Base-by-base conservation (phyloP, 1,139 yeast genomes). In the Komagataea norvegica region DNA sequence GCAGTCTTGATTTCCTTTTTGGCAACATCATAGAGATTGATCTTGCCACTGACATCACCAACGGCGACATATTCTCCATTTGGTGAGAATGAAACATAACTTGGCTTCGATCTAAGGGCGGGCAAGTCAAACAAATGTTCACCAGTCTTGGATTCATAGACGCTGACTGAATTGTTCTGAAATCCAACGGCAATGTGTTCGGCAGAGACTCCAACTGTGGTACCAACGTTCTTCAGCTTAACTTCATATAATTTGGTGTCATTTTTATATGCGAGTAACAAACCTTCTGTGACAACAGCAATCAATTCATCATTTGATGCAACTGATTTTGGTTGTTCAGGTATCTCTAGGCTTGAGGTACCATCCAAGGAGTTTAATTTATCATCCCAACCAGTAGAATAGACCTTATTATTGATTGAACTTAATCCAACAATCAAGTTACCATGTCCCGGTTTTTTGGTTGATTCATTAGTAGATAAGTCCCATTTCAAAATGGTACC, bases 331-430 rank as follows among this genome's bases (percentile, higher is more conserved):
- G 96, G 96, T 61, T 88, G 96, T 4, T 67, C 65, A 2, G 66
- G 60, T 36, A 85, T 65, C 10, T 61, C 48, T 1, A 62, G 22
- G 8, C 56, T 47, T 10, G 54, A 53, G 3, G 52, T 41, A 3
- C 51, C 48, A 9, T 57, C 54, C n/a, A 64, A 50, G 3, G 65
- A 52, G 52, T 73, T 75, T 35, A 88, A 53, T n/a, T 75, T 73
- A 55, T 87, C 95, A 59, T 91, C 98, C 97, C 97, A 89, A 2
- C 89, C 94, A 22, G 78, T 66, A 15, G 93, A 71, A 39, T 72
- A 62, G 10, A 77, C 47, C 2, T 48, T 43, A 2, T 56, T 56
- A 17, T 52, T 53, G 9, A 49, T 59, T 18, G 56, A 52, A 15
- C 44, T 56, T 42, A 57, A 54, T 25, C 65, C 79, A 33, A 71